Conservation (phyloP, 2,329 filamentous ascomycete species). For the Geosmithia flava region DNA sequence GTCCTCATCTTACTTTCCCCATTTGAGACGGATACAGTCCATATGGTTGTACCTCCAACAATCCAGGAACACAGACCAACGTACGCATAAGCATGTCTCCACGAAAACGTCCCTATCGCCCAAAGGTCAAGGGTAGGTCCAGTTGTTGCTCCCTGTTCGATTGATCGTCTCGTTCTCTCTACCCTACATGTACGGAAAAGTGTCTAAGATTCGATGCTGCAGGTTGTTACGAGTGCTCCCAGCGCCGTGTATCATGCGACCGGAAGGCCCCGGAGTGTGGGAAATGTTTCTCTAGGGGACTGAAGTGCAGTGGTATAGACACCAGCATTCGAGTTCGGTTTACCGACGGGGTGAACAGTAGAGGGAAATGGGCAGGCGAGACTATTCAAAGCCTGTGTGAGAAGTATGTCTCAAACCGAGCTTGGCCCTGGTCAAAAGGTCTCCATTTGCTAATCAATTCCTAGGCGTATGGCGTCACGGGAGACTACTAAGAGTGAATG, state of each 20-base stretch:
- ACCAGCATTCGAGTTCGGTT: slow-evolving; percentile 13
- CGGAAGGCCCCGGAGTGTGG: slow-evolving; percentile 13
- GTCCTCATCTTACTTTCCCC: too few relatives aligned
- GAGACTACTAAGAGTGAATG: too few relatives aligned
- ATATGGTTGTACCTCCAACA: too few relatives aligned
- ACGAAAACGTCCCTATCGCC: not conserved
- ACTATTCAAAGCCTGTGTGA: not conserved
- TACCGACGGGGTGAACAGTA: slow-evolving; percentile 4
- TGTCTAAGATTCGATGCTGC: not conserved
- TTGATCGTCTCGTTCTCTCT: not conserved
- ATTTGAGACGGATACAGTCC: too few relatives aligned
- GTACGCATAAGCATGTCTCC: not conserved
- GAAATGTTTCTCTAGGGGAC: slow-evolving; percentile 17
- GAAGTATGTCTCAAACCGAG: not conserved
- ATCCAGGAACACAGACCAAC: too few relatives aligned
- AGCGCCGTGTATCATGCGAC: slow-evolving; percentile 21
- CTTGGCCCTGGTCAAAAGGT: too few relatives aligned
- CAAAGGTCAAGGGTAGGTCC: not conserved
- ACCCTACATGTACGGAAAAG: not conserved
- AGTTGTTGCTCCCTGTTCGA: not conserved
- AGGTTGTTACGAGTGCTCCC: slow-evolving; percentile 21
- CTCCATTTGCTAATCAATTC: too few relatives aligned
- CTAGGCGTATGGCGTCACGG: too few relatives aligned
- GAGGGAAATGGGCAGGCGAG: slow-evolving; percentile 1
- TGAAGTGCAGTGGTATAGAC: slow-evolving; percentile 14